Evolutionary conservation across 2,329 filamentous ascomycete species (phyloP).

Genomic region (Fusarium staphyleae): DNA sequence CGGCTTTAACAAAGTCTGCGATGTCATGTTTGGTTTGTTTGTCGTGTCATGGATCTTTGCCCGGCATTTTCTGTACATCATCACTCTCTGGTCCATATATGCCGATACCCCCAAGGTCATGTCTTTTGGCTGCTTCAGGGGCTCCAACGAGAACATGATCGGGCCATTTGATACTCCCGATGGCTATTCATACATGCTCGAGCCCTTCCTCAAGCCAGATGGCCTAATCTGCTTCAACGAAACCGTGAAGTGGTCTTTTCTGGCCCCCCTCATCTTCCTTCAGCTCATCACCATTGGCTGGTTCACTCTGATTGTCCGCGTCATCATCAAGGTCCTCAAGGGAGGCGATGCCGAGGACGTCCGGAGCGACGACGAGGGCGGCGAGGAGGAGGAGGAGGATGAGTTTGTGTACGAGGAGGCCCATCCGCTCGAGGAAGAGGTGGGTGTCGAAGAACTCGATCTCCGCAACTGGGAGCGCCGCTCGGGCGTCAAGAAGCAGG

Average conservation of each 20-base stretch:
- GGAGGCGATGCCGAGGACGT: constrained; percentile 83
- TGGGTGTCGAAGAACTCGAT: constrained; percentile 75
- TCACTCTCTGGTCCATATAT: constrained; percentile 75
- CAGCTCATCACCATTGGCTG: constrained; percentile 84
- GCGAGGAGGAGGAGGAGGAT: constrained; percentile 67
- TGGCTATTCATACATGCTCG: constrained; percentile 68
- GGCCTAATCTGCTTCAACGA: constrained; percentile 83
- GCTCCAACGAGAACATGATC: constrained; percentile 60
- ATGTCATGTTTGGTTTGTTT: constrained; percentile 84
- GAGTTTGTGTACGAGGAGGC: constrained; percentile 63
- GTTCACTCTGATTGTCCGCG: constrained; percentile 87
- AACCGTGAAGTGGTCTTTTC: constrained; percentile 77
- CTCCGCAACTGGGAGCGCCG: constrained; percentile 69
- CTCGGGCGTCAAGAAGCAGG: constrained; percentile 61
- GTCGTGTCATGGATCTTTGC: constrained; percentile 84
- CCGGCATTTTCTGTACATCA: constrained; percentile 81
- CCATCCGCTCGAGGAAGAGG: constrained; percentile 73
- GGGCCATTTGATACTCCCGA: constrained; percentile 61
- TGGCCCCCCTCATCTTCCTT: constrained; percentile 77
- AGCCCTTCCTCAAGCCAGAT: constrained; percentile 74
- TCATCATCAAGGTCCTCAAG: constrained; percentile 80
- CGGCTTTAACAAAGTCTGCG: constrained; percentile 77
- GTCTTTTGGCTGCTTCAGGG: constrained; percentile 74
- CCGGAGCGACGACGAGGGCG: constrained; percentile 79
- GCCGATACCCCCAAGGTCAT: constrained; percentile 31